Evolutionary conservation across 2,329 filamentous ascomycete genomes (phyloP).

Genomic region (Sporothrix pallida): DNA sequence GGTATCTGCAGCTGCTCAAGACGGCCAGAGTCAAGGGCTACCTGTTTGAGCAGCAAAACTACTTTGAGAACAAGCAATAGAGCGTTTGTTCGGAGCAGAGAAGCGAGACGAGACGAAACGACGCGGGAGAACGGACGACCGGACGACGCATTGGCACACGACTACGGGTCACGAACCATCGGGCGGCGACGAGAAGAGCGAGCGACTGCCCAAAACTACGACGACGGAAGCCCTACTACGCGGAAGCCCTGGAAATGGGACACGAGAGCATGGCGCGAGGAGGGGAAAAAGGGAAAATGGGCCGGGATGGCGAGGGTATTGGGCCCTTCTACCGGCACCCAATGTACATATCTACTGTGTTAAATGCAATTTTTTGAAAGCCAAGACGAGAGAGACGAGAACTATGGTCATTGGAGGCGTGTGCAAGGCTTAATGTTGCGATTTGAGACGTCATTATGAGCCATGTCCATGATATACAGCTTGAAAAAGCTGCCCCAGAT

Average conservation of each 20-base stretch:
- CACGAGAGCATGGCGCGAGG: neutral
- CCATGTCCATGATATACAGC: neutral
- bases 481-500: constrained; percentile 30
- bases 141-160: neutral
- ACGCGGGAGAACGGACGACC: neutral
- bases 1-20: constrained; percentile 79
- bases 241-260: neutral
- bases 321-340: constrained; percentile 3
- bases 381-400: neutral
- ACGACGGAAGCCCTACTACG: neutral
- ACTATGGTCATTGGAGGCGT: neutral
- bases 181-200: neutral
- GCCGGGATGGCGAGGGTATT: neutral
- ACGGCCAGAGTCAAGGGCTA: constrained; percentile 79
- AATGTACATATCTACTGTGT: constrained; percentile 35
- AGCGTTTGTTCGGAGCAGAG: neutral
- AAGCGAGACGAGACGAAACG: neutral
- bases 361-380: constrained; percentile 30
- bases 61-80: constrained; percentile 60
- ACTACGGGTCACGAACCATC: neutral
- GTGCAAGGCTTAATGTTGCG: neutral
- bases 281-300: constrained; percentile 23
- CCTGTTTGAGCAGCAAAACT: constrained; percentile 80
- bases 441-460: neutral
- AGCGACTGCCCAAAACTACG: constrained; percentile 1